Conservation (phyloP, 2,329 filamentous ascomycete genomes). For the Aaosphaeria pasadenensis region DNA sequence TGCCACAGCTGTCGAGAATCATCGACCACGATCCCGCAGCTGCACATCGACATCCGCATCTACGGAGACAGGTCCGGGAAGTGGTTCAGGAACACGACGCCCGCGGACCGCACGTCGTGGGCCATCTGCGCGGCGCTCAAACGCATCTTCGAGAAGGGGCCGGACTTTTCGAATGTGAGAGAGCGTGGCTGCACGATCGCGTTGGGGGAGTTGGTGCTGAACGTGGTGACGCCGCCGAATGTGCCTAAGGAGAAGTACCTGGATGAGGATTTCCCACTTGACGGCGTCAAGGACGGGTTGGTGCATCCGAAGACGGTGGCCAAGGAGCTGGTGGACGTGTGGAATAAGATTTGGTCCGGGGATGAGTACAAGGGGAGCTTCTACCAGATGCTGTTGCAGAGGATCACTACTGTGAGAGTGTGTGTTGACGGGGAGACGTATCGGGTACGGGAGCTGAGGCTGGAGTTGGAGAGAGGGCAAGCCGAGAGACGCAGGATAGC, state of each 20-base stretch:
- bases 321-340: conserved; percentile 27
- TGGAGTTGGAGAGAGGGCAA: conserved; percentile 31
- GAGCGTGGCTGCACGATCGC: conserved; percentile 8
- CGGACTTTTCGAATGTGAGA: conserved; percentile 11
- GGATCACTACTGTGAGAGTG: conserved; percentile 27
- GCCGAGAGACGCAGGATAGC: conserved; percentile 26
- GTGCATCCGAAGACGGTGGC: conserved; percentile 27
- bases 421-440: conserved; percentile 27
- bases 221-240: conserved; percentile 21
- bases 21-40: conserved; percentile 17
- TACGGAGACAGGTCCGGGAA: conserved; percentile 18
- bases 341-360: conserved; percentile 31
- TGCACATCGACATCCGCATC: conserved; percentile 30
- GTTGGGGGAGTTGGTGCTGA: conserved; percentile 31
- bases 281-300: conserved; percentile 14
- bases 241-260: conserved; percentile 12
- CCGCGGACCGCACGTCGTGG: conserved; percentile 27
- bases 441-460: conserved; percentile 22
- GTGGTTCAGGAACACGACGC: conserved; percentile 12
- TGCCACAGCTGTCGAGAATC: conserved; percentile 2
- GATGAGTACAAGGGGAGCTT: conserved; percentile 22
- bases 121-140: conserved; percentile 33
- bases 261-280: conserved; percentile 14
- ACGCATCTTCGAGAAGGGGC: conserved; percentile 23
- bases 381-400: conserved; percentile 24